Percentiles rank a stretch among this genome's conserved stretches.
Conservation (phyloP, 371 early-diverging fungal species). For the Batrachochytrium dendrobatidis region DNA sequence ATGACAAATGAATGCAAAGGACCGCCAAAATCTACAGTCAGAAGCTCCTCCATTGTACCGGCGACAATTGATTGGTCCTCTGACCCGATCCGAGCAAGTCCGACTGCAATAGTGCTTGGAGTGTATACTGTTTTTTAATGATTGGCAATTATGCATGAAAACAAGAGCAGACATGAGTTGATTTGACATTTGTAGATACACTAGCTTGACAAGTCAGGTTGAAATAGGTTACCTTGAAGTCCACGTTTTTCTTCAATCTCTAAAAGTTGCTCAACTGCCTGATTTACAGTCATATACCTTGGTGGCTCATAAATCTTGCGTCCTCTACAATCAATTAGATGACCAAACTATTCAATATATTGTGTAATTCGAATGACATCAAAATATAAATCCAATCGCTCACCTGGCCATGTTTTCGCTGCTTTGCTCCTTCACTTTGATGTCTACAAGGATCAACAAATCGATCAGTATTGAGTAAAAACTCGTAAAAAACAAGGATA, state of each 20-base stretch:
- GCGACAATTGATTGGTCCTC: constrained; percentile 73
- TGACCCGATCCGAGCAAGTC: constrained; percentile 89
- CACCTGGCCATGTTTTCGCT: constrained; percentile 88
- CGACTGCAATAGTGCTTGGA: constrained; percentile 80
- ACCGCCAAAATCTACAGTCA: constrained; percentile 82
- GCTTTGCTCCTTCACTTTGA: constrained; percentile 98
- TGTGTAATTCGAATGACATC: too few species aligned
- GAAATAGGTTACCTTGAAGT: neutral
- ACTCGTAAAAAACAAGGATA: constrained; percentile 1
- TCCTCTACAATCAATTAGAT: constrained; percentile 41
- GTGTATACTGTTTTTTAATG: constrained; percentile 50
- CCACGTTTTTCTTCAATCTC: neutral
- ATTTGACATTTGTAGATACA: constrained; percentile 18
- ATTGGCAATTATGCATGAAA: neutral
- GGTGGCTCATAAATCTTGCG: constrained; percentile 93
- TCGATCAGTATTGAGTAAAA: neutral
- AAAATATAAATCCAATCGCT: neutral
- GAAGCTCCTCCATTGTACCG: constrained; percentile 81
- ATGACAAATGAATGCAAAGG: constrained; percentile 97
- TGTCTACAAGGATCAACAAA: constrained; percentile 55
- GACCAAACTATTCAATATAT: neutral
- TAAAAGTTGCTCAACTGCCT: constrained; percentile 5
- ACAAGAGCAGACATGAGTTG: neutral
- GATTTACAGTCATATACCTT: constrained; percentile 89
- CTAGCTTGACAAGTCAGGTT: constrained; percentile 12